Evolutionary conservation across 495 filamentous ascomycete species (phyloP), one percentile per base, ranked within the genome.

Genomic region (Hypoxylon fuscum): DNA sequence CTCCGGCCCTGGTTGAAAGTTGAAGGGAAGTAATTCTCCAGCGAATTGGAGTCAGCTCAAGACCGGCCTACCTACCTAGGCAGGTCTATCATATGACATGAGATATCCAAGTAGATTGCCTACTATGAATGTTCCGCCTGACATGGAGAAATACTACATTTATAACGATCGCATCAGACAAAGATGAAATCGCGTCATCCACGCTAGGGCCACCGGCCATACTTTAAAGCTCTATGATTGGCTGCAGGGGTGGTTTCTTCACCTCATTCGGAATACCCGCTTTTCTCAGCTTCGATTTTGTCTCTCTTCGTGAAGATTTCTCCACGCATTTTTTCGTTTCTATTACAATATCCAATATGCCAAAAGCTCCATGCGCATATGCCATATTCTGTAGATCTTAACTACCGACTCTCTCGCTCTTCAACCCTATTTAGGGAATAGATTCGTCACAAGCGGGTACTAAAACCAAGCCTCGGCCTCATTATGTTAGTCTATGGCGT

Each of bases 131-230:
- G n/a, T n/a, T 48, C 27, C 6, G 20, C 40, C n/a, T 5, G 20
- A n/a, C 41, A 53, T 32, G 12, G 38, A 31, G 34, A 37, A 34
- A 34, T 1, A 40, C 18, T n/a, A 7, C 5, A 42, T 43, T n/a
- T 25, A 17, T 53, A 42, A 55, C 45, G 37, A 66, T 66, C 51
- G 62, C 62, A 66, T 61, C 56, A 66, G 40, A 38, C 2, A 14
- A 29, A 44, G 41, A 6, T 2, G 18, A 56, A 53, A 66, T 66
- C 51, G 51, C 62, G 56, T 43, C 62, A 66, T 66, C 52, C 46
- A 41, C 55, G 62, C 62, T 55, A 40, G 20, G 40, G 38, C 51
- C 55, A 51, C 18, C 4, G 31, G n/a, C 10, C 42, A 32, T 9
- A 12, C n/a, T 47, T 52, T 56, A 21, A 25, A 43, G 45, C 45